Base-by-base conservation (phyloP, 2,329 filamentous ascomycete species). In the Sclerotinia subarctica region DNA sequence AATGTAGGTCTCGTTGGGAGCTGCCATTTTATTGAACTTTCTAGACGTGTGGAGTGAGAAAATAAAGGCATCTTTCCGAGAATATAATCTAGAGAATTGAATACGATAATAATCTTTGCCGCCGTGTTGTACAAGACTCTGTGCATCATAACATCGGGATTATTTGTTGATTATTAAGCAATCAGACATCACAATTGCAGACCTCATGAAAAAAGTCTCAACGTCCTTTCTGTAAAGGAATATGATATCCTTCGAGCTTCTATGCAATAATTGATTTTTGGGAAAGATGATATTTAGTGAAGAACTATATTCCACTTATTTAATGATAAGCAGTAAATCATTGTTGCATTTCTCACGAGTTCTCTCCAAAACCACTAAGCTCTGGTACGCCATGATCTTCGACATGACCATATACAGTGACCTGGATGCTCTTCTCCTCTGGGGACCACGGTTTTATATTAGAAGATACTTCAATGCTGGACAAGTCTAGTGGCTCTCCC, bases 1-100 rank as follows among this genome's bases (percentile, higher is more conserved):
- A 92, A 92, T 84, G 91, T 92, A 79, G 38, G 66, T 69, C 35
- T 62, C 59, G 24, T 42, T 58, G 29, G 44, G 44, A 19, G 59
- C 59, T 24, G 46, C 46, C 59, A 62, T 62, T 38, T 24, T 21
- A 8, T 38, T 24, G 17, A 38, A 35, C 15, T 62, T 51, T 3
- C 17, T 51, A 38, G 13, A 6, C 4, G 3, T 13, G 15, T 38
- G 15, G 5, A 26, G 13, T 21, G 5, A 13, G 17, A 8, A 2
- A 11, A 19, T 38, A 51, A 7, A 6, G n/a, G 0, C 21, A 49
- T 19, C 24, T 13, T 32, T 26, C 8, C 2, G 5, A 51, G 3
- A 10, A 7, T 26, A 6, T 2, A 51, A 51, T 51, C 5, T 11
- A 38, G 10, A 26, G 17, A 19, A 7, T 35, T 51, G 59, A 38